Percentiles rank a stretch among this genome's conserved stretches.
Conservation (phyloP, 2,329 filamentous ascomycete genomes). For the Xylariales sp. region DNA sequence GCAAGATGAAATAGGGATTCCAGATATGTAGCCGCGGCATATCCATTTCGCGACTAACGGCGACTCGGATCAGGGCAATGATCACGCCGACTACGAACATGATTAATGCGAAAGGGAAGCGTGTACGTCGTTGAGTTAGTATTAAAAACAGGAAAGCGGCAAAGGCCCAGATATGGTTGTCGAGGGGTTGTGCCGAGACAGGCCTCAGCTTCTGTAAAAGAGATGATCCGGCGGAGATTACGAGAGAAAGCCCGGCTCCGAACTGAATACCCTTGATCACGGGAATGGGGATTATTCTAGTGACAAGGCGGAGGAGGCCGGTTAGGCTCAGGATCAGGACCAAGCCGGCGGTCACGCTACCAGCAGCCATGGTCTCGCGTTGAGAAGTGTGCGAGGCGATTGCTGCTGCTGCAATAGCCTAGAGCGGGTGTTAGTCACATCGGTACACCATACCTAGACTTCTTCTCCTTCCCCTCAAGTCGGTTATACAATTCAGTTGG, state of each 20-base stretch:
- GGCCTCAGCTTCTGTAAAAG: constrained; percentile 71
- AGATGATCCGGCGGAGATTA: constrained; percentile 78
- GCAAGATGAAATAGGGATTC: constrained; percentile 65
- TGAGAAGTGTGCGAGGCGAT: constrained; percentile 75
- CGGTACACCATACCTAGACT: not conserved
- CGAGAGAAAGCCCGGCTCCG: constrained; percentile 85
- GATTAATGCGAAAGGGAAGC: constrained; percentile 81
- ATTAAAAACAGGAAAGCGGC: constrained; percentile 78
- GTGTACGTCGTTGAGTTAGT: constrained; percentile 70
- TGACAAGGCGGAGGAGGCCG: constrained; percentile 80
- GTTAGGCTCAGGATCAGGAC: constrained; percentile 83
- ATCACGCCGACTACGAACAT: constrained; percentile 76
- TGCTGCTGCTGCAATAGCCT: constrained; percentile 91
- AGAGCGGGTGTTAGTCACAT: constrained; percentile 29
- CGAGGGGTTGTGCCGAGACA: constrained; percentile 75
- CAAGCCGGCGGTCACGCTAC: constrained; percentile 78
- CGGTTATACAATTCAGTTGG: not conserved
- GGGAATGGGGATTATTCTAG: constrained; percentile 80
- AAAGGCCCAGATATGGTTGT: constrained; percentile 84
- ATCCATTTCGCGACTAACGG: constrained; percentile 44
- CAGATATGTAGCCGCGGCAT: constrained; percentile 69
- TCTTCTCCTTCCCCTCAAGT: not conserved
- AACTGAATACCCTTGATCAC: constrained; percentile 96
- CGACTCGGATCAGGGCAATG: constrained; percentile 65
- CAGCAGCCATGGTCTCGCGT: constrained; percentile 82